Evolutionary conservation across 2,329 filamentous ascomycete species (phyloP).

Genomic region (Phaeomoniella chlamydospora): DNA sequence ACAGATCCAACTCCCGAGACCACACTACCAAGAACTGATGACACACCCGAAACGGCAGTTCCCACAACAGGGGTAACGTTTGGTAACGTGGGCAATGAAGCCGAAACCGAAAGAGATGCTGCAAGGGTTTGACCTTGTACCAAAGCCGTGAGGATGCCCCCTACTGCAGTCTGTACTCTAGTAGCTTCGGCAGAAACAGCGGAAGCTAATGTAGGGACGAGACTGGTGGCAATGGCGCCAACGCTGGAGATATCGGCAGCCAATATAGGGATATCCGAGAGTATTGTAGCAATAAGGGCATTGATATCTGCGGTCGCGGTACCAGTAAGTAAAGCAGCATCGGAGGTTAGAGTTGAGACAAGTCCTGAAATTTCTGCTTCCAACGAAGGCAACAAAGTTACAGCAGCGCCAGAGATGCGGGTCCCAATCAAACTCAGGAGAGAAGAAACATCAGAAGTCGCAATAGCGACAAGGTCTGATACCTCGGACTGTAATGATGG

Average conservation of each 20-base stretch:
- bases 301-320: no score
- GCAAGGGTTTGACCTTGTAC: background rate
- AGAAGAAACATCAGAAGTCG: background rate
- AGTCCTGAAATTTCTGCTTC: no score
- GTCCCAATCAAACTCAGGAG: no score
- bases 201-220: background rate
- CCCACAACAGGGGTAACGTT: no score
- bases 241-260: background rate
- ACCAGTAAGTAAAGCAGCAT: no score
- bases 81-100: background rate
- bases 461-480: background rate
- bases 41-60: background rate
- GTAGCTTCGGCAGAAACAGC: background rate
- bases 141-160: background rate
- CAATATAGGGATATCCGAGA: no score
- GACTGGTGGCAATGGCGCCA: background rate
- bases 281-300: no score
- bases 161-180: background rate
- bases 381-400: no score
- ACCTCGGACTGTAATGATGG: background rate
- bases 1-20: background rate
- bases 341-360: no score
- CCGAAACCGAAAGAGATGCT: background rate
- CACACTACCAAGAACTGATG: no score
- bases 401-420: no score